Evolutionary conservation across 495 filamentous ascomycete species (phyloP), one percentile per base, ranked within the genome.

Genomic region (Aspergillus asperescens): DNA sequence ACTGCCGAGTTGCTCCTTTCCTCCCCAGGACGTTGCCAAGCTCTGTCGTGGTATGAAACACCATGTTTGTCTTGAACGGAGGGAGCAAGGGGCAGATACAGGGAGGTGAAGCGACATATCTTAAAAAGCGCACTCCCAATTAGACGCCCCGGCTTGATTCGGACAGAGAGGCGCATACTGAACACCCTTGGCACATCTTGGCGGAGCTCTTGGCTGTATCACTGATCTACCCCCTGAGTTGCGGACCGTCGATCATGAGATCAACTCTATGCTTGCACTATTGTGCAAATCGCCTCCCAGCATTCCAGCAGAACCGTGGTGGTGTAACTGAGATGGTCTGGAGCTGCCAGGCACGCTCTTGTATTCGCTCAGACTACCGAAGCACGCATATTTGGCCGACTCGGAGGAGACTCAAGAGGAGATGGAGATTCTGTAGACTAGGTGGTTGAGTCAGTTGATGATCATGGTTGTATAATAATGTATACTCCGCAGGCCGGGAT

Each of bases 1-100:
- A 24, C 16, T 49, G 31, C 31, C 48, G 51, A 12, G 28, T 28
- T 35, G n/a, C 48, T 50, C 37, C 16, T 12, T 38, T 20, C 10
- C n/a, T 7, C 37, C 16, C 52, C 37, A 31, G 51, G 42, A 39
- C 60, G 54, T 62, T 62, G 60, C 60, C 60, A 62, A 62, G 60
- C 48, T 44, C 54, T 62, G 60, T 35, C 50, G 56, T 62, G 60
- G 60, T 57, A 62, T 59, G 60, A 38, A 25, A 39, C 25, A 18
- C 55, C 44, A 43, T 49, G 38, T 16, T 40, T 29, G 32, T 38
- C 35, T 47, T 27, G 42, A 54, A 25, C 16, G 25, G 48, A 32
- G 40, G 48, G 48, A 56, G 57, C 47, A 59, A 58, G 52, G 49
- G 55, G 47, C 41, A 18, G 42, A 24, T 39, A 54, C 41, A 18